Percentiles rank a stretch among this genome's conserved stretches.
phyloP scores from a whole-genome alignment of 2,329 filamentous ascomycete species.

The Scopulariopsis brevicaulis region DNA sequence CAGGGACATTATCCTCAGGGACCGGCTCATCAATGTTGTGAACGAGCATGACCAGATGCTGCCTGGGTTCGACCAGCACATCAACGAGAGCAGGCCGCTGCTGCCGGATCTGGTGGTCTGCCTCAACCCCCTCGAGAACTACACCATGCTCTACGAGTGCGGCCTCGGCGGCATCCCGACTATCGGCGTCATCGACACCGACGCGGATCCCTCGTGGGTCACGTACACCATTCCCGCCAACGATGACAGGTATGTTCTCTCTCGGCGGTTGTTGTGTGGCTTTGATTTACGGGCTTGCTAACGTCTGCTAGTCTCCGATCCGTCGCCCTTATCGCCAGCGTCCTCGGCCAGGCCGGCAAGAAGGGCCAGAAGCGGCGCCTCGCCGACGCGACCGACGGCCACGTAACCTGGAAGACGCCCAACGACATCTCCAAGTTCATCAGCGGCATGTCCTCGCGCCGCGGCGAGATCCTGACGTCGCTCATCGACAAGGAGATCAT shows the following conservation, averaged over 20 bases:
- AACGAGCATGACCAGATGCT: slow-evolving; percentile 57
- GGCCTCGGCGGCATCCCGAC: slow-evolving; percentile 80
- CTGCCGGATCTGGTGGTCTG: slow-evolving; percentile 87
- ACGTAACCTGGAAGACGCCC: slow-evolving; percentile 49
- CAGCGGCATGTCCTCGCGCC: slow-evolving; percentile 3
- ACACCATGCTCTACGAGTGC: slow-evolving; percentile 82
- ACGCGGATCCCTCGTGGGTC: slow-evolving; percentile 84
- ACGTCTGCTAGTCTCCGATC: slow-evolving; percentile 55
- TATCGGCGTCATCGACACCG: slow-evolving; percentile 89
- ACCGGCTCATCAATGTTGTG: slow-evolving; percentile 61
- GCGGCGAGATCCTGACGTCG: background rate
- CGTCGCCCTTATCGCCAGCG: slow-evolving; percentile 70
- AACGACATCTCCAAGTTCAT: slow-evolving; percentile 29
- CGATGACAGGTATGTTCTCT: slow-evolving; percentile 64
- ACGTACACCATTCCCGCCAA: slow-evolving; percentile 96
- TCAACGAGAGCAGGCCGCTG: slow-evolving; percentile 52
- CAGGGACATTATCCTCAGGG: slow-evolving; percentile 73
- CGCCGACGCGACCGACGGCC: slow-evolving; percentile 47
- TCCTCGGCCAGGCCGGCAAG: slow-evolving; percentile 76
- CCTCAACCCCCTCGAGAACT: slow-evolving; percentile 88
- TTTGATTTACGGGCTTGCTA: background rate
- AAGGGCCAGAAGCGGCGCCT: slow-evolving; percentile 60
- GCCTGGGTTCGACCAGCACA: slow-evolving; percentile 52
- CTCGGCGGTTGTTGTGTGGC: background rate
- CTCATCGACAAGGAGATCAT: slow-evolving; percentile 3